Evolutionary conservation across 352 stramenopile species (phyloP).

Genomic region (Globisporangium mamillatum): DNA sequence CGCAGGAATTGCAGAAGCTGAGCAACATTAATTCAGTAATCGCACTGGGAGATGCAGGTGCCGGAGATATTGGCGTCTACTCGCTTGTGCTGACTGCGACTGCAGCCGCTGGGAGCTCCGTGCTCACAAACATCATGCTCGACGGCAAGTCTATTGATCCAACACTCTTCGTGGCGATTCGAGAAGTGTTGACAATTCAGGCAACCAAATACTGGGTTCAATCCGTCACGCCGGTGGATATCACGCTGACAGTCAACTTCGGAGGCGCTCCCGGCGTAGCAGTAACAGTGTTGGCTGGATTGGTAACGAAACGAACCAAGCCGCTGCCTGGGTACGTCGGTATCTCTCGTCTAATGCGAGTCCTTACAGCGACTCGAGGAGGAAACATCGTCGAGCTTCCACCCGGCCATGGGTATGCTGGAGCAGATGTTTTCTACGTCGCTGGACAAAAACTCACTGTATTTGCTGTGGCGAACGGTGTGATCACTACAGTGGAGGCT

Average conservation of each 20-base stretch:
- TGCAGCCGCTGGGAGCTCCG: constrained; percentile 23
- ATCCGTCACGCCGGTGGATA: constrained; percentile 36
- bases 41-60: constrained; percentile 36
- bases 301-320: constrained; percentile 54
- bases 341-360: constrained; percentile 40
- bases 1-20: constrained; percentile 70
- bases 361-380: constrained; percentile 38
- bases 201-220: constrained; percentile 34
- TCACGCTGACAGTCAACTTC: constrained; percentile 38
- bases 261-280: constrained; percentile 12
- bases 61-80: constrained; percentile 59
- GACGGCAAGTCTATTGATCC: constrained; percentile 48
- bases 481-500: constrained; percentile 31
- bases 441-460: constrained; percentile 36
- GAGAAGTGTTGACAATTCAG: constrained; percentile 48
- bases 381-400: constrained; percentile 39
- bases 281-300: constrained; percentile 35
- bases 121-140: constrained; percentile 45
- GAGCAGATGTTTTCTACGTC: constrained; percentile 39
- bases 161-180: constrained; percentile 56
- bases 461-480: constrained; percentile 15
- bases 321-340: constrained; percentile 43
- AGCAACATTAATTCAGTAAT: constrained; percentile 56
- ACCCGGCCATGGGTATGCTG: constrained; percentile 33
- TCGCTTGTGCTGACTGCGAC: constrained; percentile 47